Base-by-base conservation (phyloP, 2,329 filamentous ascomycete genomes). In the Ophiostoma angusticollis region DNA sequence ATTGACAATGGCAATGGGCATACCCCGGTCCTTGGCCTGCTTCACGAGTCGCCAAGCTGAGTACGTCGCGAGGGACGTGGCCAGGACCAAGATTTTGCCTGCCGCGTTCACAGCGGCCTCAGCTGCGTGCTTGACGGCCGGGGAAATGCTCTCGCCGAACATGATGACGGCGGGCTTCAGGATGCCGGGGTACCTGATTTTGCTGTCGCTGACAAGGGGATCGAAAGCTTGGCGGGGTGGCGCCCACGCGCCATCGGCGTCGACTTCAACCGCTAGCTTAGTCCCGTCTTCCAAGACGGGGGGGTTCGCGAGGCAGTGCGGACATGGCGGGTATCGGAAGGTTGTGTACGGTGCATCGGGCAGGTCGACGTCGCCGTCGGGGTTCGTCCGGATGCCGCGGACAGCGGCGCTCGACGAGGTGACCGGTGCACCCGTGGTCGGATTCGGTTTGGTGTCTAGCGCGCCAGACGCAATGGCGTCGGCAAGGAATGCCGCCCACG, bases 91-190 rank as follows among this genome's bases (percentile, higher is more conserved):
- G 25, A 96, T 59, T 43, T 75, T 74, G 6, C 76, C 77, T 1
- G 85, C 82, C 21, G 70, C 69, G 52, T 95, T 84, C 35, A 96
- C 75, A 11, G 82, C 81, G 21, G 74, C 62, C 54, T 96, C 87
- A 2, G 87, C 89, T 0, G 76, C 77, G 2, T 63, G 58, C 57
- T 93, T 95, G 25, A 87, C 78, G 1, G 61, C 52, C 1, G 61
- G 58, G 0, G 73, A 65, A 35, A 96, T 93, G 43, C 76, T 87
- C 59, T 96, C 91, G 13, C 91, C 91, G 56, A 96, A 96, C 85
- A 96, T 95, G 50, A 87, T 78, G 2, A 98, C 87, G 1, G 84
- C 84, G 4, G 91, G 91, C 54, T 96, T 96, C 40, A 98, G 58
- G 27, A 96, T 75, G 2, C 89, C 91, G 0, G 77, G 84, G 2